phyloP scores from a whole-genome alignment of 1,139 yeast genomes.

The Zygosaccharomyces pseudobailii region DNA sequence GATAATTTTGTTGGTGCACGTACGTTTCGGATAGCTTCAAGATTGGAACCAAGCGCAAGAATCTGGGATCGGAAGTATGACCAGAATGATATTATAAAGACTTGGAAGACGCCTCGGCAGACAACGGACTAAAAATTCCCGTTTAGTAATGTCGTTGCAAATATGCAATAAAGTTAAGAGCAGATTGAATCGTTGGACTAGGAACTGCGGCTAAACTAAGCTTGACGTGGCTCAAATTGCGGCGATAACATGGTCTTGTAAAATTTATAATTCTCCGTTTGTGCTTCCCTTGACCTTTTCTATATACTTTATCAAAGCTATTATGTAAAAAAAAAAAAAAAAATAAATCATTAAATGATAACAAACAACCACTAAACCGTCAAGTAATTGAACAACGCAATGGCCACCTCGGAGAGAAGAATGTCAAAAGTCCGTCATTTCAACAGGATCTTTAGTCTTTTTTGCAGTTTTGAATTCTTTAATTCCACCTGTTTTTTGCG shows the following conservation, averaged over 20 bases:
- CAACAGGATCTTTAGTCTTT: conserved; percentile 10
- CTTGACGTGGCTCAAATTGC: too few relatives aligned
- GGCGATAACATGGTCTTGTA: not conserved
- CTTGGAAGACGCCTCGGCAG: too few relatives aligned
- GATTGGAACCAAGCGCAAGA: not conserved
- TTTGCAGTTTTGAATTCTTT: conserved; percentile 18
- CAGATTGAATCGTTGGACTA: too few relatives aligned
- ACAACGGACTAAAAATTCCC: too few relatives aligned
- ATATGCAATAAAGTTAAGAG: too few relatives aligned
- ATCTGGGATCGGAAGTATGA: too few relatives aligned
- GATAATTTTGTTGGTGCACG: too few relatives aligned
- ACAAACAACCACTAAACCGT: not conserved
- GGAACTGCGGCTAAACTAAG: too few relatives aligned
- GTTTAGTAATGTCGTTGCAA: too few relatives aligned
- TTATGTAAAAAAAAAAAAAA: not conserved
- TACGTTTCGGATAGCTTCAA: not conserved
- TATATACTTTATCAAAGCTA: not conserved
- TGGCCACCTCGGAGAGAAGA: too few relatives aligned
- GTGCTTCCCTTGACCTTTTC: not conserved
- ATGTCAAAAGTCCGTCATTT: conserved; percentile 12
- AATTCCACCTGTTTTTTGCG: conserved; percentile 6
- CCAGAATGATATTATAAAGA: too few relatives aligned
- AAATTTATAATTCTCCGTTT: not conserved
- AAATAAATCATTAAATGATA: not conserved
- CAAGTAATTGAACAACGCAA: not conserved